phyloP scores from a whole-genome alignment of 2,329 filamentous ascomycete genomes.

The Sporothrix sp. region DNA sequence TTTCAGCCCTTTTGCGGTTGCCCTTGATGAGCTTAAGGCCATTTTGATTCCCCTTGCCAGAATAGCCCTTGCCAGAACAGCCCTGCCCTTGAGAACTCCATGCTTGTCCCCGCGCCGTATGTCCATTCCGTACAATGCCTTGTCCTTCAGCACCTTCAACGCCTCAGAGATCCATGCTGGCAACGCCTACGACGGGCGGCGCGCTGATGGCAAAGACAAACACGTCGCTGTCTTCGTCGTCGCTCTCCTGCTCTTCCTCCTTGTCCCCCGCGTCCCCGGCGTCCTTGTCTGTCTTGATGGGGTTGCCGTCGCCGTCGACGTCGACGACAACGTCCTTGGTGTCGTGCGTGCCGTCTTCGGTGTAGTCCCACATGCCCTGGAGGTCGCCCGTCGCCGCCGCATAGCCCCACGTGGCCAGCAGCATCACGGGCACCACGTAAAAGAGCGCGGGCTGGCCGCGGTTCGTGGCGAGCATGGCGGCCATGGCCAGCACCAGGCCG shows the following conservation, averaged over 20 bases:
- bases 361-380: slow-evolving; percentile 69
- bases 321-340: slow-evolving; percentile 46
- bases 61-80: too few species aligned
- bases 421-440: slow-evolving; percentile 82
- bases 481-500: slow-evolving; percentile 68
- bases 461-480: slow-evolving; percentile 65
- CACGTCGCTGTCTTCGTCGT: slow-evolving; percentile 15
- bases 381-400: slow-evolving; percentile 61
- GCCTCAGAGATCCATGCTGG: neutral
- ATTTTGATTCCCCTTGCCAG: too few species aligned
- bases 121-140: neutral
- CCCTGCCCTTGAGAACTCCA: too few species aligned
- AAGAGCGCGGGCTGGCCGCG: slow-evolving; percentile 84
- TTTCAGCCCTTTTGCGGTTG: too few species aligned
- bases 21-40: too few species aligned
- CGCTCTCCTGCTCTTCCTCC: slow-evolving; percentile 21
- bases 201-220: slow-evolving; percentile 21
- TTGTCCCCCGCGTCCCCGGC: slow-evolving; percentile 22
- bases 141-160: neutral
- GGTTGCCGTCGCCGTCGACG: slow-evolving; percentile 39
- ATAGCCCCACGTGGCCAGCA: slow-evolving; percentile 65
- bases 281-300: slow-evolving; percentile 29
- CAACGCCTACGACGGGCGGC: neutral
- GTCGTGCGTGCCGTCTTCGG: slow-evolving; percentile 56
- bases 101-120: too few species aligned